These are phyloP conservation scores for Peribolospora baueri DNA, from an alignment of 768 basidiomycete species.

Conservation along the genomic window DNA sequence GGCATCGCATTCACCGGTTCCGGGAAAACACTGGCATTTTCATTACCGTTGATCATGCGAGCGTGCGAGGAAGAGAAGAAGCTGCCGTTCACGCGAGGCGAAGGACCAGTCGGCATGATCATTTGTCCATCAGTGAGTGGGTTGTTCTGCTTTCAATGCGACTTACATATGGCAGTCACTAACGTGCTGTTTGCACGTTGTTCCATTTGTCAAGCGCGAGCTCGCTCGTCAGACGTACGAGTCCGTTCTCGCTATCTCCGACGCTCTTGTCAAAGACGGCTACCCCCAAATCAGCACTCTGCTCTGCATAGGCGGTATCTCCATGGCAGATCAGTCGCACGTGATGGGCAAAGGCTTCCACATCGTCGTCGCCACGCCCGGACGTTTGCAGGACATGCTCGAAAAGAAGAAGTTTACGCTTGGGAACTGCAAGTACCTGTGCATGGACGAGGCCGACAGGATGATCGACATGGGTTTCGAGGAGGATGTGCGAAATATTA, in stretches of 20 bases:
- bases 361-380: constrained; percentile 89
- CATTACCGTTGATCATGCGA: constrained; percentile 89
- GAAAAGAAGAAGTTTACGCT: constrained; percentile 85
- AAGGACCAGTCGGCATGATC: constrained; percentile 89
- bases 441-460: constrained; percentile 97
- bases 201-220: constrained; percentile 32
- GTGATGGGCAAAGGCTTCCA: constrained; percentile 76
- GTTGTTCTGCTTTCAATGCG: not conserved
- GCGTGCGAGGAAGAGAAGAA: constrained; percentile 81
- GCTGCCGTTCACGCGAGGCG: constrained; percentile 67
- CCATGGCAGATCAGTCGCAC: constrained; percentile 92
- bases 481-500: constrained; percentile 93
- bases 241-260: constrained; percentile 68
- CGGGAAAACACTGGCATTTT: constrained; percentile 95
- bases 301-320: constrained; percentile 90
- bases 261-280: constrained; percentile 49
- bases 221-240: constrained; percentile 92
- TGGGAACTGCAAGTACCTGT: constrained; percentile 73
- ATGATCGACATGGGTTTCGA: constrained; percentile 99
- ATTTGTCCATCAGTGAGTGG: constrained; percentile 55
- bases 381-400: constrained; percentile 89
- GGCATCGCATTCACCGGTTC: constrained; percentile 98
- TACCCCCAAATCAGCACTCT: constrained; percentile 65
- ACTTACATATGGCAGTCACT: too few relatives aligned
- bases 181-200: not conserved